Percentiles rank a stretch among this genome's conserved stretches.
These are phyloP conservation scores for Sarocladium brachiariae DNA, from an alignment of 2,329 filamentous ascomycete species.

Conservation along the genomic window DNA sequence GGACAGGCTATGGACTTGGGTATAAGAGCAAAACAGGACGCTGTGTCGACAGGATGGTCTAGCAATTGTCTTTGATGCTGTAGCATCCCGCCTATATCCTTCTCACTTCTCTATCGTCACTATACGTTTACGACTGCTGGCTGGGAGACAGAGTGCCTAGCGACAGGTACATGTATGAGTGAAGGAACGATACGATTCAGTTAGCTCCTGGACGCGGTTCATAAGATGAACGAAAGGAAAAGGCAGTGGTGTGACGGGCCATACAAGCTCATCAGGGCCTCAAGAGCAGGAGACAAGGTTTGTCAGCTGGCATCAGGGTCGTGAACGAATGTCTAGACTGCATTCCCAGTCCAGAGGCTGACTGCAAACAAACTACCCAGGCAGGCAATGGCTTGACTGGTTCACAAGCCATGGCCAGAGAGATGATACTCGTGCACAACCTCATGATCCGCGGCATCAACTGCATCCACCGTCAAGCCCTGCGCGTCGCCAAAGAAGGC, in stretches of 20 bases:
- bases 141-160: too few species aligned
- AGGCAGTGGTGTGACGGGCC: conserved; percentile 28
- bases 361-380: background rate
- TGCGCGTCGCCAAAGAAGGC: conserved; percentile 14
- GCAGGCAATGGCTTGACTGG: background rate
- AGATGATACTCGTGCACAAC: conserved; percentile 25
- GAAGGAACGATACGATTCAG: too few species aligned
- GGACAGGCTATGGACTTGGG: background rate
- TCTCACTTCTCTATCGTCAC: too few species aligned
- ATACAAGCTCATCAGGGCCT: conserved; percentile 22
- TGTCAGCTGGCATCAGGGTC: background rate
- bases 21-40: background rate
- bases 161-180: too few species aligned
- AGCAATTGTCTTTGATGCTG: background rate
- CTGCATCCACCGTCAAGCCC: conserved; percentile 25
- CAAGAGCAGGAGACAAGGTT: conserved; percentile 19
- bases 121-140: too few species aligned
- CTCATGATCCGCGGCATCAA: conserved; percentile 25
- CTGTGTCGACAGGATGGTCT: background rate
- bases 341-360: background rate
- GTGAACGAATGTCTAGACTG: background rate
- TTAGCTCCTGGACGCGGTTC: too few species aligned
- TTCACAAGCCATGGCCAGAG: background rate
- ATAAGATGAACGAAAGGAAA: background rate
- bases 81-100: too few species aligned